Conservation (phyloP, 768 basidiomycete genomes). For the Infundibulicybe gibba region DNA sequence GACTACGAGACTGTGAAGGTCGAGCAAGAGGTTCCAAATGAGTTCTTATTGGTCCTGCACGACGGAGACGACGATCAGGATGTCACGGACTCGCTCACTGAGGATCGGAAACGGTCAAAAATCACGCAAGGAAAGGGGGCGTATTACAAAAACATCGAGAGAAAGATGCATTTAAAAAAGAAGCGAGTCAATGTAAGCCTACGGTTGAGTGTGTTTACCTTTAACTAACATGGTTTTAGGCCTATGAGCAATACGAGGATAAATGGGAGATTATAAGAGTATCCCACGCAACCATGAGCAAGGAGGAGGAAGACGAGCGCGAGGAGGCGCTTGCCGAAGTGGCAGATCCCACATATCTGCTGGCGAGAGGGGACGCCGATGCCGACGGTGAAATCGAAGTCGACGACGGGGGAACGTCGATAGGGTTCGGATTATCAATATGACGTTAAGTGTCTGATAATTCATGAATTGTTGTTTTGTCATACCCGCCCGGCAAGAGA, state of each 20-base stretch:
- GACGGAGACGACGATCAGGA: conserved; percentile 41
- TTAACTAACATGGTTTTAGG: conserved; percentile 30
- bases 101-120: conserved; percentile 18
- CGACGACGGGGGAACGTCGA: conserved; percentile 28
- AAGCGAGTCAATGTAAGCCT: conserved; percentile 70
- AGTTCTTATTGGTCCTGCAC: conserved; percentile 75
- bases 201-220: conserved; percentile 1
- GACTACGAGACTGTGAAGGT: conserved; percentile 88
- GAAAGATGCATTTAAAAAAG: conserved; percentile 86
- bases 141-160: conserved; percentile 86
- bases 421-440: conserved; percentile 21
- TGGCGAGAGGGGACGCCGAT: conserved; percentile 53
- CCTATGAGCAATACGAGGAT: conserved; percentile 68
- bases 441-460: conserved; percentile 1
- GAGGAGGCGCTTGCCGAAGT: conserved; percentile 78
- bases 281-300: conserved; percentile 64
- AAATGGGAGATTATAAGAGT: conserved; percentile 83
- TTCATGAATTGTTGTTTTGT: background rate
- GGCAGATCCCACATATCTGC: conserved; percentile 61
- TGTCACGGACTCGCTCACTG: conserved; percentile 31
- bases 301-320: conserved; percentile 76
- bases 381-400: conserved; percentile 58
- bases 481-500: too few relatives aligned
- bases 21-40: conserved; percentile 83
- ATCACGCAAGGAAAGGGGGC: conserved; percentile 54